phyloP scores from a whole-genome alignment of 106 monocot species.

The Platanthera guangdongensis region DNA sequence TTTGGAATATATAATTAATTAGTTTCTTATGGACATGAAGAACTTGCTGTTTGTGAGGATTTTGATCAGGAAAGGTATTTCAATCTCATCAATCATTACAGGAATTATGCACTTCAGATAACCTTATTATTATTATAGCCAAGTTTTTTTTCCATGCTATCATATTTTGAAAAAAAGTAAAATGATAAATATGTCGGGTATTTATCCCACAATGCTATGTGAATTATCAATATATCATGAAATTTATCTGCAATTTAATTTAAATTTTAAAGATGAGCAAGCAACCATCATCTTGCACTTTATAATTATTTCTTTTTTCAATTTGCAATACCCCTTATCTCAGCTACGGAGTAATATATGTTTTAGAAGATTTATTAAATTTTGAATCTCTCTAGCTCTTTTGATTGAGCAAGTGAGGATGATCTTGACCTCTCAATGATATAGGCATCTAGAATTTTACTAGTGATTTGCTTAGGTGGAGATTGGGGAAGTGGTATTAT shows the following conservation, averaged over 20 bases:
- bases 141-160: neutral
- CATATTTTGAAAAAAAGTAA: neutral
- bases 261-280: neutral
- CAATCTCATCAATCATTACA: neutral
- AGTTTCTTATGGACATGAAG: slow-evolving; percentile 83
- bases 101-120: neutral
- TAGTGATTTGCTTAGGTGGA: too few relatives aligned
- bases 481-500: too few relatives aligned
- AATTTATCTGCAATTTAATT: neutral
- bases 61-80: slow-evolving; percentile 71
- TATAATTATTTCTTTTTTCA: neutral
- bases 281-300: neutral
- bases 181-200: neutral
- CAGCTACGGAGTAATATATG: too few relatives aligned
- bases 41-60: slow-evolving; percentile 85
- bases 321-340: neutral
- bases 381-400: too few relatives aligned
- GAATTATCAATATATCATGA: neutral
- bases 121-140: neutral
- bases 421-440: too few relatives aligned
- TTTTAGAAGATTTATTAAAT: too few relatives aligned
- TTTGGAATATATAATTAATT: neutral
- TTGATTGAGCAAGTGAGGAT: too few relatives aligned
- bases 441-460: too few relatives aligned
- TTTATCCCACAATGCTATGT: neutral